These are phyloP conservation scores for Phialocephala sp. DNA, from an alignment of 2,329 filamentous ascomycete species.

Conservation along the genomic window DNA sequence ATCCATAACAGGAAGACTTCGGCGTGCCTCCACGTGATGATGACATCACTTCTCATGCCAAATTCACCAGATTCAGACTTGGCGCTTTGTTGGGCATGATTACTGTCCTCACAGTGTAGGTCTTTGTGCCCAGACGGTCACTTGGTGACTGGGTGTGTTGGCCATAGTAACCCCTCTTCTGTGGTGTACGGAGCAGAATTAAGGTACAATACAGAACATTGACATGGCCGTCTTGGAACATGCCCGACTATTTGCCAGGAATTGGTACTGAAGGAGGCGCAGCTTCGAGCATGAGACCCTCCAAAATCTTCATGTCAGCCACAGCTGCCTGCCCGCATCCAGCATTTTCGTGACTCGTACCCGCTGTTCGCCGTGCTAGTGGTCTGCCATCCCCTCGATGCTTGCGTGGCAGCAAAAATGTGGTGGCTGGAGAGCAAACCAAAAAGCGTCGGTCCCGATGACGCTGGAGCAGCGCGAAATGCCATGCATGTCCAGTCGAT, in stretches of 20 bases:
- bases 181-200: too few species aligned
- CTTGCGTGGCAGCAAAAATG: background rate
- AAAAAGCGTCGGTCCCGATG: background rate
- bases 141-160: background rate
- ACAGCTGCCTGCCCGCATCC: conserved; percentile 1
- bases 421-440: background rate
- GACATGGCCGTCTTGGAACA: background rate
- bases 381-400: background rate
- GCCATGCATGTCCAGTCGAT: background rate
- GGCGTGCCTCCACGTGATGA: background rate
- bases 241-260: background rate
- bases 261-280: background rate
- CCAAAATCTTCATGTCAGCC: background rate
- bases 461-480: background rate
- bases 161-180: background rate
- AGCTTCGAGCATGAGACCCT: background rate
- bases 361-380: conserved; percentile 2
- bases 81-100: background rate
- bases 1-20: background rate
- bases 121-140: background rate
- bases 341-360: background rate
- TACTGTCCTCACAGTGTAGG: background rate
- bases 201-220: background rate
- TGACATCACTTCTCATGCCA: background rate
- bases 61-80: background rate